Base-by-base conservation (phyloP, 371 early-diverging fungal species). In the Apophysomyces ossiformis region DNA sequence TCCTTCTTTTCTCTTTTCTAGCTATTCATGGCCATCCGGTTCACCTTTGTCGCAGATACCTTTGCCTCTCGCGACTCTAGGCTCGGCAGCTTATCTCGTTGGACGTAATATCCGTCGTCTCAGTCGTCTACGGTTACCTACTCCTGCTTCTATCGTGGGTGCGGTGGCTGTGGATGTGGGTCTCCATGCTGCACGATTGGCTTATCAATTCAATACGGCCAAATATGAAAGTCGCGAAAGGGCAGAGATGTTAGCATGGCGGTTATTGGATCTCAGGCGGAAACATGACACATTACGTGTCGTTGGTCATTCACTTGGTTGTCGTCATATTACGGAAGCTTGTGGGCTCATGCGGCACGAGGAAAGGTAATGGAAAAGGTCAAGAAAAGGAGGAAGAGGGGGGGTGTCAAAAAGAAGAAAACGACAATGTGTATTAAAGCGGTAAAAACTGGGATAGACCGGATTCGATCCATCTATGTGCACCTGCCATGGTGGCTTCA, bases 11-110 rank as follows among this genome's bases (percentile, higher is more conserved):
- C 1, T 26, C 3, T 26, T 26, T 26, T 26, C 3, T 44, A 78
- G 79, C 0, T 82, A 79, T 57, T 82, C 82, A n/a, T 82, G 82
- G 82, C 79, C 82, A 7, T 82, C 82, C 5, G 82, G 82, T 4
- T 74, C 69, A 38, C 59, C 72, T 9, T 36, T 60, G 13, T 60
- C 67, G 6, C 72, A 75, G 59, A 67, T 82, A 15, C 82, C 82
- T 0, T 44, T 82, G 36, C 82, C 82, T 4, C 46, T 82, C 1
- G 82, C 82, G 15, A 79, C 74, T 4, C 35, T 81, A 8, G 75
- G 75, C n/a, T 78, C 82, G 0, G 71, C 74, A 0, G 76, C 76
- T 2, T 82, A 72, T 58, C 54, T 82, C 1, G 36, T 82, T 3
- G 68, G 70, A 4, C 70, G 68, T 2, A 79, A 71, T 41, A 37